Conservation (phyloP, 2,329 filamentous ascomycete species). For the Fusarium sp. region DNA sequence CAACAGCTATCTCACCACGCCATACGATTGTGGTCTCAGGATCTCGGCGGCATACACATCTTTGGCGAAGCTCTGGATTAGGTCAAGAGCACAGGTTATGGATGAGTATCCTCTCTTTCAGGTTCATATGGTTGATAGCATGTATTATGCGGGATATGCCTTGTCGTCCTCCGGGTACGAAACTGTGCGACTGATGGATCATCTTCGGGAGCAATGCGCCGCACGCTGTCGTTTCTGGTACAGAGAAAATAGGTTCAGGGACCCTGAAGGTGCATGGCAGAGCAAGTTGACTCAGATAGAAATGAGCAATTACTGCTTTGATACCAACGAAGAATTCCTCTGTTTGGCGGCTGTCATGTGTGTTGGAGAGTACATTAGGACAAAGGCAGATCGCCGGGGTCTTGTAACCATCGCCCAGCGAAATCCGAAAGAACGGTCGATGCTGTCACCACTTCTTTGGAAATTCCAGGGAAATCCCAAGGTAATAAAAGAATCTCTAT, state of each 20-base stretch:
- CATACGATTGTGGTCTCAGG: background rate
- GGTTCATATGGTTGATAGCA: fast-evolving
- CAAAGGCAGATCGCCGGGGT: background rate
- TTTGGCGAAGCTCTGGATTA: background rate
- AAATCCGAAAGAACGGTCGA: too few relatives aligned
- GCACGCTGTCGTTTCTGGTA: fast-evolving
- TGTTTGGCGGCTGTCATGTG: background rate
- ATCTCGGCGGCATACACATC: background rate
- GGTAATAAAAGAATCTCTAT: background rate
- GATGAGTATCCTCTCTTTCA: too few relatives aligned
- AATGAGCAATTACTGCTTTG: fast-evolving
- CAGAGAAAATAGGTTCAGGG: background rate
- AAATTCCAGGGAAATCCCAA: background rate
- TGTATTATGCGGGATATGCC: fast-evolving
- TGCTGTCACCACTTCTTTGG: background rate
- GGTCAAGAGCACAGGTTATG: background rate
- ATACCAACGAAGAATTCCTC: background rate
- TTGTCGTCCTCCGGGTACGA: fast-evolving
- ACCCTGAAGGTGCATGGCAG: fast-evolving
- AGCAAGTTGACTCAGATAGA: background rate
- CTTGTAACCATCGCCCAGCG: background rate
- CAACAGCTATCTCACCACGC: fast-evolving
- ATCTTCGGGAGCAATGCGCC: background rate
- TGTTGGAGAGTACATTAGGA: background rate
- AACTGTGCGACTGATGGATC: background rate